Base-by-base conservation (phyloP, 257 asterid genomes). In the Parsonsia alboflavescens region DNA sequence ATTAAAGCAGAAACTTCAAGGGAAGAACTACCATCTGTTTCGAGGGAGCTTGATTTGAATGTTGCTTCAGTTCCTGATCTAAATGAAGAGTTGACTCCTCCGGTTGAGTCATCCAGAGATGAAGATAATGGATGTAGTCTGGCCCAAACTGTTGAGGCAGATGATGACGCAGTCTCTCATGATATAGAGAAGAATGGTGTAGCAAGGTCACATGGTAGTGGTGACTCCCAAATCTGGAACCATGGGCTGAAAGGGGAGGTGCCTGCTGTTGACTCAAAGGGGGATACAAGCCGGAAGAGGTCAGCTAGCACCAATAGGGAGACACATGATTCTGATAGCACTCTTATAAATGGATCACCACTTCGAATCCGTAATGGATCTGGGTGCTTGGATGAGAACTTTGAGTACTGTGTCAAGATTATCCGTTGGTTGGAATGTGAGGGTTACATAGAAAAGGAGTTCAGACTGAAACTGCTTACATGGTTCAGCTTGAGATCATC, bases 401-500 rank as follows among this genome's bases (percentile, higher is more conserved):
- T 89, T 64, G 98, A 92, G 82, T 86, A 88, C 80, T 89, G 98
- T 76, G 91, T 93, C 33, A 89, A 87, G 86, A 87, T 89, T 72
- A 93, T 93, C 62, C 90, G 98, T 57, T 93, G 95, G 96, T 82
- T 93, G 81, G 98, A 93, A 77, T 88, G 96, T 41, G 96, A 93
- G 81, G 97, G 98, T 52, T 83, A 88, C 79, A 87, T 93, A 50
- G 73, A 83, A 58, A 84, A 85, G 87, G 97, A 89, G 44, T 93
- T 93, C 78, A 84, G 98, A 70, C 78, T 91, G 85, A 93, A 90
- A 73, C 77, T 93, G 84, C 93, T 93, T 48, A 91, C 97, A 26
- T 93, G 98, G 98, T 89, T 91, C 84, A 91, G 97, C 81, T 82
- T 93, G 71, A 85, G 96, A 77, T 86, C 97, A 58, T 87, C 96